These are phyloP conservation scores for Rhizopogon vinicolor DNA, from an alignment of 768 basidiomycete species.

Conservation along the genomic window DNA sequence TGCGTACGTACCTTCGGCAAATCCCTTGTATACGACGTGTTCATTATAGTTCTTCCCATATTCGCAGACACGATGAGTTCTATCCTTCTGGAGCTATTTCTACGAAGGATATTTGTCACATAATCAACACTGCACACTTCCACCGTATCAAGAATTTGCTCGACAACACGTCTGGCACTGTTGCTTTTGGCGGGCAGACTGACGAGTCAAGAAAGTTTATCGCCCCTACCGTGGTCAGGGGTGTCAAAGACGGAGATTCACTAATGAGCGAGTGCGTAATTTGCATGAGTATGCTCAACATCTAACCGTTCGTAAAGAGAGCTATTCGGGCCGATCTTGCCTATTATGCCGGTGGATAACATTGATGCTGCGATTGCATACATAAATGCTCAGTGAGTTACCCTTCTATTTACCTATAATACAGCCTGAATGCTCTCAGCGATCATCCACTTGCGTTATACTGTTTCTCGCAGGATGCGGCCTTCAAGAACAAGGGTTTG, in stretches of 20 bases:
- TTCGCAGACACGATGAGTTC: conserved; percentile 20
- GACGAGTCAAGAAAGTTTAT: conserved; percentile 58
- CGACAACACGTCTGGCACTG: conserved; percentile 59
- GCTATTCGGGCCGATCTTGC: conserved; percentile 79
- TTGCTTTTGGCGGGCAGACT: conserved; percentile 61
- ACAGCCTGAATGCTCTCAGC: conserved; percentile 27
- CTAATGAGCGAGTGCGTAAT: conserved; percentile 69
- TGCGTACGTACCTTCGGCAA: conserved; percentile 28
- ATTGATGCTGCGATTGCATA: conserved; percentile 69
- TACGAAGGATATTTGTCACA: conserved; percentile 43
- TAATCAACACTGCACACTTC: conserved; percentile 52
- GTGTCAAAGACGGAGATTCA: conserved; percentile 59
- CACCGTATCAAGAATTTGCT: conserved; percentile 57
- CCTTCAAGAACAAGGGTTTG: conserved; percentile 59
- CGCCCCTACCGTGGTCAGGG: conserved; percentile 67
- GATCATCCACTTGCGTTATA: conserved; percentile 76
- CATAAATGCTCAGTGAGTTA: conserved; percentile 46
- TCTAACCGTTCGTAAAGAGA: conserved; percentile 45
- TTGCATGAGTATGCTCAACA: background rate
- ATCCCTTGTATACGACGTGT: background rate
- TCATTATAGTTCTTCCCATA: background rate
- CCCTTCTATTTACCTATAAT: background rate
- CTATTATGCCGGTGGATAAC: conserved; percentile 66
- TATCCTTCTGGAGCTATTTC: conserved; percentile 40
- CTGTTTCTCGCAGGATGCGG: conserved; percentile 60